Base-by-base conservation (phyloP, 2,329 filamentous ascomycete species). In the Cladophialophora yegresii region DNA sequence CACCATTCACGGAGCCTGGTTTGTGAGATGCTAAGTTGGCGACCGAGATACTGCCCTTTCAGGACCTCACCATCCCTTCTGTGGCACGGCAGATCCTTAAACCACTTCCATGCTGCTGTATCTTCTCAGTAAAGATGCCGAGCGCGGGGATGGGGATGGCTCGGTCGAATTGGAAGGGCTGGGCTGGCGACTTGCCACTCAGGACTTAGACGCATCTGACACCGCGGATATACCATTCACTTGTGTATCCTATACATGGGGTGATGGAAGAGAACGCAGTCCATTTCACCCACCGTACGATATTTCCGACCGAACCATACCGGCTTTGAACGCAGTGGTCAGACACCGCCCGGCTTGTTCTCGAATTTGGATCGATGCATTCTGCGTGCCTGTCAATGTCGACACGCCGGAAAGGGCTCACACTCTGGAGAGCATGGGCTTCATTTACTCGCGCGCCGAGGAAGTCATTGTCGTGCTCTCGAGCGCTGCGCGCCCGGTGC, bases 341-440 rank as follows among this genome's bases (percentile, higher is more conserved):
- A 32, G 54, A 13, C 40, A 53, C 30, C 32, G 45, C 26, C 40
- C 54, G n/a, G 26, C 33, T 6, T 58, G 55, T 43, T 20, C 54
- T 7, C 40, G 20, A 4, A 28, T 65, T 22, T 65, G 63, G 63
- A 65, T 57, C 20, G 63, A 65, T 47, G 63, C 54, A 22, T 63
- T 65, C 59, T 65, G 63, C 20, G 59, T 65, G 20, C 63, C 63
- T 22, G 30, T 28, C 45, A 51, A 49, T 22, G 30, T 28, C 45
- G 58, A 49, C 20, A 8, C 20, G 22, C 36, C 49, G 10, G 51
- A 30, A 43, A 56, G 63, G 36, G 16, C 20, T 10, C 43, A 40
- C 45, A 65, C 63, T 20, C 36, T 65, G 63, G 63, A 62, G 54
- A 65, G 54, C 47, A 65, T 65, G 63, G 63, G 63, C 13, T 65